These are phyloP conservation scores for Polytolypa hystricis DNA, from an alignment of 2,329 filamentous ascomycete species.

Conservation along the genomic window DNA sequence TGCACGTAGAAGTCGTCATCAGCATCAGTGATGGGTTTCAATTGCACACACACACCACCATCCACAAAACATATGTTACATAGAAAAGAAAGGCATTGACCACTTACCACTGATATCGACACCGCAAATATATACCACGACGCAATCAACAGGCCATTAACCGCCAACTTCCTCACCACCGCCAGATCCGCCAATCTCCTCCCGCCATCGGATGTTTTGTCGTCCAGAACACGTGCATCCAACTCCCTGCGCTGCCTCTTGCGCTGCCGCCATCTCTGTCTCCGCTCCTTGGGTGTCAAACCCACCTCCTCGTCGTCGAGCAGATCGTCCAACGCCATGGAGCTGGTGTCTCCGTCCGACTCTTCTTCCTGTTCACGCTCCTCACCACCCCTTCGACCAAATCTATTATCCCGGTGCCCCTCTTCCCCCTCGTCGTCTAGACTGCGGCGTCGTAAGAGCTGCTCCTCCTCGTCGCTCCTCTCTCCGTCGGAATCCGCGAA, in stretches of 20 bases:
- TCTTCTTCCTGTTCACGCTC: no score
- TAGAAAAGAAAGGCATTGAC: constrained; percentile 9
- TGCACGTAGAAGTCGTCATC: neutral
- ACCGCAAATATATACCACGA: constrained; percentile 90
- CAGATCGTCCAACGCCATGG: constrained; percentile 55
- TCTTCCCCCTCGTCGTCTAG: no score
- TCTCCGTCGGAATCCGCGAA: no score
- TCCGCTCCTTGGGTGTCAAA: constrained; percentile 61
- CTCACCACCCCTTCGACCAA: no score
- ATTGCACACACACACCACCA: no score
- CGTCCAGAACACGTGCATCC: constrained; percentile 56
- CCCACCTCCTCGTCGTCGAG: constrained; percentile 86
- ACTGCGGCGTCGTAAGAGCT: no score
- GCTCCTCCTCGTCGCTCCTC: no score
- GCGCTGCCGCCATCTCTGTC: constrained; percentile 52
- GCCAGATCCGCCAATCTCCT: constrained; percentile 64
- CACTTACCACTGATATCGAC: constrained; percentile 74
- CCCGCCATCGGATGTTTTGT: constrained; percentile 52
- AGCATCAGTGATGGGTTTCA: no score
- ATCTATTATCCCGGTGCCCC: no score
- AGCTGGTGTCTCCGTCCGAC: constrained; percentile 48
- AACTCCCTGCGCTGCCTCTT: constrained; percentile 56
- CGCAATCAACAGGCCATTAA: constrained; percentile 72
- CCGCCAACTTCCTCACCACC: constrained; percentile 55
- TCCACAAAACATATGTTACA: neutral